Evolutionary conservation across 495 filamentous ascomycete species (phyloP).

Genomic region (Xylaria intraflava): DNA sequence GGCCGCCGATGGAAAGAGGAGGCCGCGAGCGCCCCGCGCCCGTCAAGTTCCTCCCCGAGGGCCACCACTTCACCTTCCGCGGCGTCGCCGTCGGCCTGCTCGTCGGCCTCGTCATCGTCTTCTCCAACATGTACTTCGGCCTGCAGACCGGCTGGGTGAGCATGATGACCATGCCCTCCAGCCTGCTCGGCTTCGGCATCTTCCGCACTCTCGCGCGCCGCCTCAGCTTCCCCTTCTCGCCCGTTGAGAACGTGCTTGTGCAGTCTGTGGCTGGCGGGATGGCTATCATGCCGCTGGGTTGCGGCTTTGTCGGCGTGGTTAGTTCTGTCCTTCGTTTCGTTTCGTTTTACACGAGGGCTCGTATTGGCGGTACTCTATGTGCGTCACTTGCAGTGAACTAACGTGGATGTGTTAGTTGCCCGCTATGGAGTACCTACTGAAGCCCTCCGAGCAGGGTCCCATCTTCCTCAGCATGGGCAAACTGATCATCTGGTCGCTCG

Average conservation of each 20-base stretch:
- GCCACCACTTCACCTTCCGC: constrained; percentile 72
- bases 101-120: constrained; percentile 85
- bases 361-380: not conserved
- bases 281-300: constrained; percentile 94
- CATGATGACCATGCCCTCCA: constrained; percentile 74
- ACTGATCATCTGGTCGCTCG: constrained; percentile 80
- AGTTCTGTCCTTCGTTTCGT: constrained; percentile 7
- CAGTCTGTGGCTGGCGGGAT: constrained; percentile 94
- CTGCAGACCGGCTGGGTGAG: constrained; percentile 89
- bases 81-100: constrained; percentile 72
- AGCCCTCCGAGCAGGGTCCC: constrained; percentile 67
- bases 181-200: constrained; percentile 91
- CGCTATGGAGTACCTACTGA: constrained; percentile 80
- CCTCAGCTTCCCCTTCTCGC: constrained; percentile 73
- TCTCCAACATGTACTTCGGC: constrained; percentile 97
- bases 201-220: constrained; percentile 74
- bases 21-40: constrained; percentile 10
- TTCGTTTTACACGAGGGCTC: not conserved
- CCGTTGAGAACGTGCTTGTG: constrained; percentile 95
- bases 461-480: constrained; percentile 65
- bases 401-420: constrained; percentile 49
- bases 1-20: constrained; percentile 1
- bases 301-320: constrained; percentile 81
- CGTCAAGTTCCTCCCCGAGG: constrained; percentile 28
- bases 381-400: constrained; percentile 23